These are phyloP conservation scores for Globisporangium paroecandrum DNA, from an alignment of 352 stramenopile genomes.

Conservation along the genomic window DNA sequence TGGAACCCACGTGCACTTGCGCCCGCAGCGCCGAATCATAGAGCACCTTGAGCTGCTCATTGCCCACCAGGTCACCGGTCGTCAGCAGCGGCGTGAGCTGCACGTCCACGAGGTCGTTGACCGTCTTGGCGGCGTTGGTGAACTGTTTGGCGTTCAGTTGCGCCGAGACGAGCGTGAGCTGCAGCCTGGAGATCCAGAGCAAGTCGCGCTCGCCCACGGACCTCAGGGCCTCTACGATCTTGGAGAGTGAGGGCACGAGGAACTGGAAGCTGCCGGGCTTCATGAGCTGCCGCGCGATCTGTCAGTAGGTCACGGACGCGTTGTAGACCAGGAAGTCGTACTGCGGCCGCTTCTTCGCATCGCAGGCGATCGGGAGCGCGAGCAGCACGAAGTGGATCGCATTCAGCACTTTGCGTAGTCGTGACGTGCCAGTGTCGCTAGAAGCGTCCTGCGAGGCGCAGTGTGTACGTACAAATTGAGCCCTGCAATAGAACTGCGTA, in stretches of 20 bases:
- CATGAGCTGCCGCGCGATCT: conserved; percentile 79
- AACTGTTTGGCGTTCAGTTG: conserved; percentile 68
- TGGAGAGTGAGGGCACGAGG: conserved; percentile 55
- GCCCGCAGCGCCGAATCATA: conserved; percentile 67
- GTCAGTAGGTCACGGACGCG: conserved; percentile 84
- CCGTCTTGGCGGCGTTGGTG: conserved; percentile 45
- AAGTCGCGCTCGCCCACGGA: conserved; percentile 65
- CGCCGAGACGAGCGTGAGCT: conserved; percentile 65
- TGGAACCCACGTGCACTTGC: conserved; percentile 65
- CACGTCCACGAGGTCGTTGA: conserved; percentile 65
- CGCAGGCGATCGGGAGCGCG: conserved; percentile 68
- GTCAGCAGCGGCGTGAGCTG: conserved; percentile 44
- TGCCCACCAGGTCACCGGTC: conserved; percentile 18
- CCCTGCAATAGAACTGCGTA: conserved; percentile 82
- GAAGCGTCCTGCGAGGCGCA: conserved; percentile 46
- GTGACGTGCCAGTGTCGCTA: conserved; percentile 32
- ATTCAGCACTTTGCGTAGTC: conserved; percentile 55
- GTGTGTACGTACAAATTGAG: conserved; percentile 76
- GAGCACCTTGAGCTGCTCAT: conserved; percentile 30
- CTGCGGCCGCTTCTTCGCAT: conserved; percentile 46
- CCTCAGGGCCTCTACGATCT: conserved; percentile 71
- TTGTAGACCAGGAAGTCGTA: conserved; percentile 94
- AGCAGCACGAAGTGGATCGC: conserved; percentile 74
- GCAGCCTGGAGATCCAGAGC: conserved; percentile 57
- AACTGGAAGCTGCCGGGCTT: conserved; percentile 75